Base-by-base conservation (phyloP, 352 stramenopile species). In the Phytophthora pisi region DNA sequence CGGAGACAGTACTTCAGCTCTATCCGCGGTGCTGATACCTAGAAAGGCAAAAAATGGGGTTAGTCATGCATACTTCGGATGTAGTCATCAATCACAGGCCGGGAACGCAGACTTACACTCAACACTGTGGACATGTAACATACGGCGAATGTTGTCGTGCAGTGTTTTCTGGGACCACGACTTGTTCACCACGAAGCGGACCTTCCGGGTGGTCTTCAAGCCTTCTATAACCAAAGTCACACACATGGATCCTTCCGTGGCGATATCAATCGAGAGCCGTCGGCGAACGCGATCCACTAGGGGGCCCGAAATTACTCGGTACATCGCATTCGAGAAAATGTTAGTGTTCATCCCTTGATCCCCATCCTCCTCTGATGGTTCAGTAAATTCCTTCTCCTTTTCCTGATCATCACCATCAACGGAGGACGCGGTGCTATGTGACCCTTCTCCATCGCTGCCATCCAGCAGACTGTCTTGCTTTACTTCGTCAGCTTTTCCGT, bases 251-350 rank as follows among this genome's bases (percentile, higher is more conserved):
- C 88, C 86, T 65, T 94, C 84, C 0, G 82, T 92, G 3, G 72
- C 71, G n/a, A 92, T 86, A 51, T 94, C 86, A 11, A 94, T 92
- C 31, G 86, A 94, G 10, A 94, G 69, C 3, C 86, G 76, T 20
- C 84, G 84, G 16, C 84, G 79, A 43, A 94, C 86, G 28, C 86
- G 84, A 78, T 94, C 84, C 28, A 90, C 86, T 4, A 94, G 66
- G 15, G 84, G 86, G 8, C 82, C 86, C 0, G 84, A 92, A 54
- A 94, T 91, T 13, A 94, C 86, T 52, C 86, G 82, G 57, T 92
- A 94, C 82, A 93, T 86, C 2, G 86, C 86, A 57, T 91, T 84
- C 5, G 86, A 92, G 67, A 94, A 92, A 40, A 91, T 92, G 59
- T 89, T 94, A 9, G 75, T 70, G 45, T 89, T 84, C 26, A 71